Percentiles rank a stretch among this genome's conserved stretches.
Evolutionary conservation across 345 rosid species (phyloP).

Genomic region (Eucalyptus rudis): DNA sequence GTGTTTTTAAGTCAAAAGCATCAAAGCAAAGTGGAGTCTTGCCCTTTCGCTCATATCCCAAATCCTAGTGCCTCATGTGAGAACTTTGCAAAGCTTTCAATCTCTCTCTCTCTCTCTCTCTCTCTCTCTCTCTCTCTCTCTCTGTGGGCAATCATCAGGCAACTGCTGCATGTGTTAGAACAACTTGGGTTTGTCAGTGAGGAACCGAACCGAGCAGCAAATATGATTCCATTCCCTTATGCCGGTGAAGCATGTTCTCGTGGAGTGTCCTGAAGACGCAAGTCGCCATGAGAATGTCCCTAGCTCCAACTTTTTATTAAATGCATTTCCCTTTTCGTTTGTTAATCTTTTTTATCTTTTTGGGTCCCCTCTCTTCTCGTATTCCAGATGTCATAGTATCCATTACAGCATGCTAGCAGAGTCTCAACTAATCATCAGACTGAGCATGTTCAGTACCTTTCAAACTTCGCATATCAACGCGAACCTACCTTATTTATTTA

Average conservation of each 20-base stretch:
- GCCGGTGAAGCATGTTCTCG: background rate
- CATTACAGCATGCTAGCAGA: background rate
- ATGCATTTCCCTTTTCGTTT: background rate
- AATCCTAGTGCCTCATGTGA: background rate
- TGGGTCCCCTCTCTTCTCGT: background rate
- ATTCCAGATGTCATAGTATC: background rate
- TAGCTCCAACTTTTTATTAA: background rate
- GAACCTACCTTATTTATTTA: background rate
- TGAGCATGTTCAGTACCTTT: background rate
- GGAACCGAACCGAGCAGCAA: background rate
- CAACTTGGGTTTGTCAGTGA: background rate
- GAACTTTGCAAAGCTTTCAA: background rate
- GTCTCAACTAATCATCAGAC: background rate
- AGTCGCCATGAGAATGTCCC: background rate
- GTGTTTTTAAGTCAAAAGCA: background rate
- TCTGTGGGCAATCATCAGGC: background rate
- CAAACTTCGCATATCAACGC: background rate
- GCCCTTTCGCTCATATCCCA: background rate
- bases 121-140: background rate
- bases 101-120: background rate
- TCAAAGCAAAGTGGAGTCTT: background rate
- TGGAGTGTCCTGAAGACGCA: background rate
- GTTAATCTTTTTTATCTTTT: background rate
- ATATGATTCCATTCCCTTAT: background rate
- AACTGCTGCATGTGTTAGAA: background rate